Percentiles rank a stretch among this genome's conserved stretches.
Conservation (phyloP, 352 stramenopile genomes). For the Phytopythium montanum region DNA sequence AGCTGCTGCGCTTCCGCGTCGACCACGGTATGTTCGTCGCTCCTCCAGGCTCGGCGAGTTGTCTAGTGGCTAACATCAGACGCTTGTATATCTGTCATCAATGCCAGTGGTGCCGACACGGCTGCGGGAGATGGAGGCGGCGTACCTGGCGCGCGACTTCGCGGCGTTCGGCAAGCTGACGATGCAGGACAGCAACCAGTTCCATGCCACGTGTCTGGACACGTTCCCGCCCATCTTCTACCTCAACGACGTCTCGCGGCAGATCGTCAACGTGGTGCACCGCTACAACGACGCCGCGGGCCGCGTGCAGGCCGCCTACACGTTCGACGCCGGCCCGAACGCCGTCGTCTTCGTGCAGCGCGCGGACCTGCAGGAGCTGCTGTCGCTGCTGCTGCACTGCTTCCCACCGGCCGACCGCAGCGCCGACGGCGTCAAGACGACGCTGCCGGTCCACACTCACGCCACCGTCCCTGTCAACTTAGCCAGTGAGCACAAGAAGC, state of each 20-base stretch:
- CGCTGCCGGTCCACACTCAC: constrained; percentile 15
- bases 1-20: constrained; percentile 87
- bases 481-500: constrained; percentile 13
- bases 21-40: constrained; percentile 21
- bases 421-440: constrained; percentile 21
- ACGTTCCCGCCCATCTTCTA: constrained; percentile 99
- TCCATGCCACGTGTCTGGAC: constrained; percentile 97
- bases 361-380: constrained; percentile 56
- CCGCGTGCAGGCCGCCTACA: constrained; percentile 92
- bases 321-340: constrained; percentile 99
- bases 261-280: constrained; percentile 89
- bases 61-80: not conserved
- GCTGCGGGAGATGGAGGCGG: constrained; percentile 87
- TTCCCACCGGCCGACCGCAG: constrained; percentile 26
- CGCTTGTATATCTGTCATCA: not conserved
- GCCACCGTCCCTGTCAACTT: constrained; percentile 15
- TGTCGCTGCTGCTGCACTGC: constrained; percentile 49
- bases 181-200: constrained; percentile 98
- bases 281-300: constrained; percentile 88
- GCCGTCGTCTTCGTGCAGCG: constrained; percentile 92
- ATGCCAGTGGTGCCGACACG: constrained; percentile 74
- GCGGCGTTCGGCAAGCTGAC: constrained; percentile 93
- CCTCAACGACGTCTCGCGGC: constrained; percentile 93
- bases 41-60: no score
- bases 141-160: constrained; percentile 93